Percentiles rank a stretch among this genome's conserved stretches.
These are phyloP conservation scores for Dendrobium huoshanense DNA, from an alignment of 106 monocot species.

Conservation along the genomic window DNA sequence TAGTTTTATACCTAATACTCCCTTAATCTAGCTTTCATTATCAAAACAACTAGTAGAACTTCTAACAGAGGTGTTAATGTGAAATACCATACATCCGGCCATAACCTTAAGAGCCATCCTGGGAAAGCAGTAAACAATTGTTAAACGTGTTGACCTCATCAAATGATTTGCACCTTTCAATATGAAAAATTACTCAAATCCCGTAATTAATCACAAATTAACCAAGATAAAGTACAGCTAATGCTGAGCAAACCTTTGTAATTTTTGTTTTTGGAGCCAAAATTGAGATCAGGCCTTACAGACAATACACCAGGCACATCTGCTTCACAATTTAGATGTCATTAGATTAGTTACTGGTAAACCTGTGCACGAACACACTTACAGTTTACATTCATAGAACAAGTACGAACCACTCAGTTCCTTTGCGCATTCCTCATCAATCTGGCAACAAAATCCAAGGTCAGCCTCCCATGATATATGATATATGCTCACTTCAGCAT, in stretches of 20 bases:
- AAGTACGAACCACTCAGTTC: constrained; percentile 60
- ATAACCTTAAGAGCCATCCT: no score
- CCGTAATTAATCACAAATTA: background rate
- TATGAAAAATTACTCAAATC: background rate
- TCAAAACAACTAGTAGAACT: no score
- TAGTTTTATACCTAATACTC: no score
- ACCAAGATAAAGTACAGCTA: background rate
- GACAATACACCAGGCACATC: constrained; percentile 70
- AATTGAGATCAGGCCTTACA: constrained; percentile 52
- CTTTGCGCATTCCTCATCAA: constrained; percentile 73
- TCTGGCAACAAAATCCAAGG: constrained; percentile 84
- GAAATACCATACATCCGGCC: no score
- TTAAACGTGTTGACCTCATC: background rate
- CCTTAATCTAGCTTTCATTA: no score
- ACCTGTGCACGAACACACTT: background rate
- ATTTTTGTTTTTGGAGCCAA: constrained; percentile 57
- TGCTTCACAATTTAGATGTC: constrained; percentile 22
- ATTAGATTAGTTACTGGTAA: background rate
- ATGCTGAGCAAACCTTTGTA: constrained; percentile 37
- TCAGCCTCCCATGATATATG: constrained; percentile 82
- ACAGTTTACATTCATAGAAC: background rate
- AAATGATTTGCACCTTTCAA: background rate
- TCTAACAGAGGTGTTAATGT: no score
- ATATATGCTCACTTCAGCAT: constrained; percentile 89
- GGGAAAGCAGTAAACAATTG: background rate